Evolutionary conservation across 805 yeast genomes (phyloP), one percentile per base, ranked within the genome.

Genomic region (Zygotorulaspora sp.): DNA sequence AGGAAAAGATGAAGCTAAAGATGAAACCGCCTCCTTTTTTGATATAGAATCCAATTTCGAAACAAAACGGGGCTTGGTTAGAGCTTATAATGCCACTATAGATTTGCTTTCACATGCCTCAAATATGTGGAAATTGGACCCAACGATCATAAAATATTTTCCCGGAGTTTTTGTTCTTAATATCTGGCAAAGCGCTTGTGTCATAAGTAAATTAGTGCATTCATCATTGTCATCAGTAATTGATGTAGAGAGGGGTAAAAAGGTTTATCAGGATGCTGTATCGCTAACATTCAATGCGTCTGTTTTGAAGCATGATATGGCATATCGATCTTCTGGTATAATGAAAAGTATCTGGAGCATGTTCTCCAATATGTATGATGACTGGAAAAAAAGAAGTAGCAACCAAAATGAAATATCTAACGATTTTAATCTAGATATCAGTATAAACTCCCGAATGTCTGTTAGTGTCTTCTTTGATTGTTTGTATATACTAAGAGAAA

Each of bases 321-420:
- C 97, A 0, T 86, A 85, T 58, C 74, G 97, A 48, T 84, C 95
- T 0, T 80, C 95, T 31, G 96, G 96, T 6, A 87, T 92, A 42
- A 86, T 92, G 92, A 75, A 83, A 53, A 88, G 88, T 55, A 80
- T 88, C 68, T 90, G 98, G 98, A 85, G 83, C 43, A 69, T 88
- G 42, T 84, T 84, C 61, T 75, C 81, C 35, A 72, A 81, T 4
- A 65, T 88, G 49, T 75, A 78, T 46, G 80, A 75, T 28, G 76
- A 74, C 44, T 61, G 63, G 63, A 61, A 61, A 53, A 23, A 60
- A 61, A 37, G 38, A 21, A 35, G 26, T 7, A 58, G 59, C 11
- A 55, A 65, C 20, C 64, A 67, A 27, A 41, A 36, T 24, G 42
- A 43, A 7, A 38, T 20, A 15, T 42, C 47, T 8, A 40, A 41